Percentiles rank a stretch among this genome's conserved stretches.
phyloP scores from a whole-genome alignment of 176 grass and related monocot species.

The Dendrocalamus sinicus region DNA sequence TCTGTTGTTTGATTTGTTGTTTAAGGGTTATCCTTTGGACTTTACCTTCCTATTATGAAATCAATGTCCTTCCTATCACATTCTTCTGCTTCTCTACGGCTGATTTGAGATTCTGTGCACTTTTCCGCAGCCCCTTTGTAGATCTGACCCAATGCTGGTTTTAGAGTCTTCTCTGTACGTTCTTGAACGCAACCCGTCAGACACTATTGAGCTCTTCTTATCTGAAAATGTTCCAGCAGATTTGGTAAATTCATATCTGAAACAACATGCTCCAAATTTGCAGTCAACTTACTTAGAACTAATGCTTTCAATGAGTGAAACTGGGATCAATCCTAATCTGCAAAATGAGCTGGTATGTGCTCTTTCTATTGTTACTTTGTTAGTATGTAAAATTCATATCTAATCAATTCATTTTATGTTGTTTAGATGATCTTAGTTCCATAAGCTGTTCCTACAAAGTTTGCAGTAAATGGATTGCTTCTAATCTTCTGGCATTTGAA shows the following conservation, averaged over 20 bases:
- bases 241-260: slow-evolving; percentile 99
- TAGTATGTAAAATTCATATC: neutral
- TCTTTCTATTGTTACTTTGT: slow-evolving; percentile 25
- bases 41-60: slow-evolving; percentile 19
- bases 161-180: slow-evolving; percentile 88
- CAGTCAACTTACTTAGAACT: slow-evolving; percentile 97
- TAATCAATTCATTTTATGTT: slow-evolving; percentile 35
- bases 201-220: slow-evolving; percentile 98
- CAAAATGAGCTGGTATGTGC: slow-evolving; percentile 95
- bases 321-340: slow-evolving; percentile 87
- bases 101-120: slow-evolving; percentile 39
- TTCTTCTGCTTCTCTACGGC: slow-evolving; percentile 37
- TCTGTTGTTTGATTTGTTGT: slow-evolving; percentile 34
- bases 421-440: slow-evolving; percentile 39
- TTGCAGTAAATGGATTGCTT: slow-evolving; percentile 19
- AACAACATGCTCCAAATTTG: slow-evolving; percentile 93
- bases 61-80: slow-evolving; percentile 15
- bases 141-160: slow-evolving; percentile 97
- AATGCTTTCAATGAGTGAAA: slow-evolving; percentile 95
- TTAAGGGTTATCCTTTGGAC: slow-evolving; percentile 21
- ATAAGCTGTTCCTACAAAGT: slow-evolving; percentile 36
- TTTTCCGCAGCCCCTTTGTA: slow-evolving; percentile 93
- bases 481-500: slow-evolving; percentile 30
- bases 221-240: slow-evolving; percentile 97
- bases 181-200: slow-evolving; percentile 82